phyloP scores from a whole-genome alignment of 306 rosid species.

The Trichosanthes cucumerina region DNA sequence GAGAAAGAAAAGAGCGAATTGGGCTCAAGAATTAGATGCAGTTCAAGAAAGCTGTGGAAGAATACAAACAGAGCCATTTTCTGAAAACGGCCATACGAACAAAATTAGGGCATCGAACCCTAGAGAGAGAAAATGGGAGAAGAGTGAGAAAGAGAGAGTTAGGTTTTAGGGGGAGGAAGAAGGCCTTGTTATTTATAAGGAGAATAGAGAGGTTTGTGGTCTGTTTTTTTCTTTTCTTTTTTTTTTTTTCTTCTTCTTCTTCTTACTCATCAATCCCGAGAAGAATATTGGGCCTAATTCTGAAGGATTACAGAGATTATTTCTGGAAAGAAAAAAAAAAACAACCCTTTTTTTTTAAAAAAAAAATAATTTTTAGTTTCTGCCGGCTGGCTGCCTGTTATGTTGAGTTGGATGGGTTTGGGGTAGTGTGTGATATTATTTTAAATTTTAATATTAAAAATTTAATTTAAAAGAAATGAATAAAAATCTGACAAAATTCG shows the following conservation, averaged over 20 bases:
- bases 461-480: too few species aligned
- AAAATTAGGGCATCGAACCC: neutral
- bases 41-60: constrained; percentile 99
- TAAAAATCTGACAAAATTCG: neutral
- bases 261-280: constrained; percentile 75
- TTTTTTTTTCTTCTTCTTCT: neutral
- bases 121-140: neutral
- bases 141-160: constrained; percentile 5
- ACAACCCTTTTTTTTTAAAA: too few species aligned
- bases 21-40: constrained; percentile 33
- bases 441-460: too few species aligned
- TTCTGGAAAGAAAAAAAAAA: too few species aligned
- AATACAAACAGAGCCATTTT: constrained; percentile 72
- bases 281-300: constrained; percentile 75
- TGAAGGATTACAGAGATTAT: constrained; percentile 24
- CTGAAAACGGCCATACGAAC: constrained; percentile 6
- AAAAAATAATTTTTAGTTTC: neutral
- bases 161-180: constrained; percentile 37
- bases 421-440: neutral
- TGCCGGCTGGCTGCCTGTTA: neutral
- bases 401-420: neutral
- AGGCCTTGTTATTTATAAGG: constrained; percentile 46
- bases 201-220: constrained; percentile 15
- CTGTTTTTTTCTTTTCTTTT: neutral
- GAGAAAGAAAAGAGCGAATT: neutral